Evolutionary conservation across 2,329 filamentous ascomycete species (phyloP).

Genomic region (Neonectria neomacrospora): DNA sequence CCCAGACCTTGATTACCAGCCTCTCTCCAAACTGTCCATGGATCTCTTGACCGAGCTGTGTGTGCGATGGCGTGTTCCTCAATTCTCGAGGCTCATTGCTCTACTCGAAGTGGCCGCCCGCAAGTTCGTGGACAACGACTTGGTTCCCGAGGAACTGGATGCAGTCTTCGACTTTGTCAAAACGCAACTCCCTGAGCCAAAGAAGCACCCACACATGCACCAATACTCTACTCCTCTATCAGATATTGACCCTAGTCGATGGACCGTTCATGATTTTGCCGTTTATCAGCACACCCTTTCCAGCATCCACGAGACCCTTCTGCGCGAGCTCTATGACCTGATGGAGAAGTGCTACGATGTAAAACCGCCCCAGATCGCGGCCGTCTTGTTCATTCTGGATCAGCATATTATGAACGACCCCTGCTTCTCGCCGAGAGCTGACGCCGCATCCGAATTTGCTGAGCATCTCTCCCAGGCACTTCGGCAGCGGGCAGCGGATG

Average conservation of each 20-base stretch:
- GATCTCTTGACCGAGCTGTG: constrained; percentile 88
- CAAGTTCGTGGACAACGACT: constrained; percentile 86
- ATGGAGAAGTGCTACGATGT: constrained; percentile 88
- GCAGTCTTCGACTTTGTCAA: constrained; percentile 86
- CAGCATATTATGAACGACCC: constrained; percentile 84
- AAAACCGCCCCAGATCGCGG: constrained; percentile 85
- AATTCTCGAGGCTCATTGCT: constrained; percentile 80
- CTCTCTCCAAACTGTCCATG: constrained; percentile 80
- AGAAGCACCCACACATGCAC: constrained; percentile 69
- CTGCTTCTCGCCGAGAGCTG: constrained; percentile 75
- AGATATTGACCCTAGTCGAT: constrained; percentile 69
- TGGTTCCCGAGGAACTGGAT: constrained; percentile 84
- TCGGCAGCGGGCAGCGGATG: constrained; percentile 77
- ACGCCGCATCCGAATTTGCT: constrained; percentile 78
- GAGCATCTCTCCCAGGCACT: constrained; percentile 78
- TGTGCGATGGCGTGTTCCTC: constrained; percentile 88
- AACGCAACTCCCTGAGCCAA: constrained; percentile 72
- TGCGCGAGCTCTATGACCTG: constrained; percentile 89
- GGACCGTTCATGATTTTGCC: constrained; percentile 76
- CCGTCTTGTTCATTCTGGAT: constrained; percentile 82
- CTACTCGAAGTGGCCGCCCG: constrained; percentile 87
- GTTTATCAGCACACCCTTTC: constrained; percentile 80
- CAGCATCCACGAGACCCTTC: constrained; percentile 80
- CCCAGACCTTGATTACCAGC: constrained; percentile 59
- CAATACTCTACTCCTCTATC: constrained; percentile 61